phyloP scores from a whole-genome alignment of 163 green algal genomes.

The Prototheca cutis region DNA sequence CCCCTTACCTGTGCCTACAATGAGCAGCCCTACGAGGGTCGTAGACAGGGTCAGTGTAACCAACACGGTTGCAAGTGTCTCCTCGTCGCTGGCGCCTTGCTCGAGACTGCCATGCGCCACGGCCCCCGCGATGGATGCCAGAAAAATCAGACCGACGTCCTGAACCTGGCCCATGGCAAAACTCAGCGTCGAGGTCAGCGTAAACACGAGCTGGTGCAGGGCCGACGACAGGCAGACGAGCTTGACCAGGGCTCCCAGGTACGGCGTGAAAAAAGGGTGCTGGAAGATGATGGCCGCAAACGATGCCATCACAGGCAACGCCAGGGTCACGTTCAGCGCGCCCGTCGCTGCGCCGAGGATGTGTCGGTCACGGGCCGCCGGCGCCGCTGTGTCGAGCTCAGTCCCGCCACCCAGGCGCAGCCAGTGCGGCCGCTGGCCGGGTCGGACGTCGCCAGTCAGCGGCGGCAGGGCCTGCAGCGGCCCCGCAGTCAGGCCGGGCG shows the following conservation, averaged over 20 bases:
- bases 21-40: constrained; percentile 37
- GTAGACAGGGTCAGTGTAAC: constrained; percentile 53
- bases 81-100: background rate
- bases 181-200: constrained; percentile 40
- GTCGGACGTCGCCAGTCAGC: too few species aligned
- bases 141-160: constrained; percentile 69
- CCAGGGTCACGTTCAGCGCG: constrained; percentile 9
- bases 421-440: too few species aligned
- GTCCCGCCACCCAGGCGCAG: too few species aligned
- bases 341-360: background rate
- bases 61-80: constrained; percentile 50
- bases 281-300: constrained; percentile 27
- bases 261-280: constrained; percentile 40
- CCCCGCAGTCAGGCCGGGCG: too few species aligned
- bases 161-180: constrained; percentile 63
- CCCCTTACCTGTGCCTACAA: constrained; percentile 15
- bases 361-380: background rate
- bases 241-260: constrained; percentile 55
- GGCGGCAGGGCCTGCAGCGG: too few species aligned
- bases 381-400: background rate
- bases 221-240: constrained; percentile 67
- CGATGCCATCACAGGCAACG: constrained; percentile 9
- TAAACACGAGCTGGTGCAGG: constrained; percentile 65
- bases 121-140: constrained; percentile 57
- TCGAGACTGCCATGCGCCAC: constrained; percentile 6